Percentiles rank a stretch among this genome's conserved stretches.
Conservation (phyloP, 139 green algal genomes). For the Bryopsis sp. region DNA sequence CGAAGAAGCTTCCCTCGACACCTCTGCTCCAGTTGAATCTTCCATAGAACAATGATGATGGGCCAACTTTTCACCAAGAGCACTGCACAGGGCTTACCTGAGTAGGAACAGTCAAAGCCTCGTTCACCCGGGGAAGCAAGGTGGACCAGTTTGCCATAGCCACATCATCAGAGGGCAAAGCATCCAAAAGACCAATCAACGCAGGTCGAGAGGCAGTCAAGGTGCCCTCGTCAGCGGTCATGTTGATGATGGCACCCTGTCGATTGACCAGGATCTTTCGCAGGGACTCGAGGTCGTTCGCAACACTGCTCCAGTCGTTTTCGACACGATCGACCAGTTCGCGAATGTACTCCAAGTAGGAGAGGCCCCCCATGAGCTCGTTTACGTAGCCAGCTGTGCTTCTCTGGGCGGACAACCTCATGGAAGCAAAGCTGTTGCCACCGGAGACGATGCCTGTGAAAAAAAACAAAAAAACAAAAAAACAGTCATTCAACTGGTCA, state of each 20-base stretch:
- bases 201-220: slow-evolving; percentile 44
- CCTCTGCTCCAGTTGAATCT: no score
- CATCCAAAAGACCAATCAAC: slow-evolving; percentile 64
- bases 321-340: slow-evolving; percentile 76
- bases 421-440: slow-evolving; percentile 75
- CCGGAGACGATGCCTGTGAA: no score
- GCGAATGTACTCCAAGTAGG: slow-evolving; percentile 84
- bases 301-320: slow-evolving; percentile 76
- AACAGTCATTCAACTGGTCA: no score
- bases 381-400: slow-evolving; percentile 65
- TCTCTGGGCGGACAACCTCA: slow-evolving; percentile 78
- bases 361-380: slow-evolving; percentile 85
- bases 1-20: no score
- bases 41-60: no score
- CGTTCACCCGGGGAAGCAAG: slow-evolving; percentile 55
- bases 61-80: no score
- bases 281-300: slow-evolving; percentile 69
- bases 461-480: no score
- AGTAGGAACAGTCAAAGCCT: slow-evolving; percentile 89
- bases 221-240: slow-evolving; percentile 80
- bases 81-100: slow-evolving; percentile 58
- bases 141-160: slow-evolving; percentile 26
- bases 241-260: slow-evolving; percentile 81
- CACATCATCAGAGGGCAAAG: slow-evolving; percentile 49
- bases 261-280: slow-evolving; percentile 61